These are phyloP conservation scores for Cryptosporidium baileyi DNA, from an alignment of 169 alveolate genomes.

Conservation along the genomic window DNA sequence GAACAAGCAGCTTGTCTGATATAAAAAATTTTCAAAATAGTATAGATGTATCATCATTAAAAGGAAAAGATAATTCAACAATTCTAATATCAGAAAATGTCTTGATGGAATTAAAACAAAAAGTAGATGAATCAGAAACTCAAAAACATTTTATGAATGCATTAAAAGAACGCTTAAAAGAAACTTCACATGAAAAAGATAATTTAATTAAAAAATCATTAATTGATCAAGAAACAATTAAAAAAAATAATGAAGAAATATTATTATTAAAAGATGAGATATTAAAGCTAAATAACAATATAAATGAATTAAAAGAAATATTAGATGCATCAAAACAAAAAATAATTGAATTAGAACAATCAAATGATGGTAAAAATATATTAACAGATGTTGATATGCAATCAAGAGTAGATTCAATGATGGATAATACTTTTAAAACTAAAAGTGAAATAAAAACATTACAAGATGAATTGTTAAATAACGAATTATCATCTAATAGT, in stretches of 20 bases:
- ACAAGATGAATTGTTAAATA: constrained; percentile 42
- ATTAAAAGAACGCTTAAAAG: constrained; percentile 38
- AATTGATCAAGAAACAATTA: constrained; percentile 20
- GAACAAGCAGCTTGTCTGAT: constrained; percentile 65
- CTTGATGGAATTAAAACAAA: constrained; percentile 31
- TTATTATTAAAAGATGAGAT: constrained; percentile 1
- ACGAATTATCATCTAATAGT: neutral
- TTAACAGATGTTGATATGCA: constrained; percentile 51
- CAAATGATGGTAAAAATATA: constrained; percentile 21
- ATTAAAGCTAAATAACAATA: neutral
- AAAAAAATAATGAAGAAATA: constrained; percentile 9
- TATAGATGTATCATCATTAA: neutral
- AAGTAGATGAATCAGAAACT: constrained; percentile 65
- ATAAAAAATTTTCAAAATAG: constrained; percentile 13
- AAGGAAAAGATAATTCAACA: neutral
- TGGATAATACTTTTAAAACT: constrained; percentile 4
- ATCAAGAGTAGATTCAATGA: constrained; percentile 25
- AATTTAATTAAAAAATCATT: neutral
- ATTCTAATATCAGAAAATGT: constrained; percentile 28
- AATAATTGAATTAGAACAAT: constrained; percentile 4
- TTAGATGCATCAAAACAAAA: constrained; percentile 29
- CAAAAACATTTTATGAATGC: constrained; percentile 66
- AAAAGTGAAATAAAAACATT: constrained; percentile 24
- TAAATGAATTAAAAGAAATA: constrained; percentile 29
- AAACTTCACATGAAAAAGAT: constrained; percentile 39